Conservation (phyloP, 2,329 filamentous ascomycete genomes). For the Cytospora mali region DNA sequence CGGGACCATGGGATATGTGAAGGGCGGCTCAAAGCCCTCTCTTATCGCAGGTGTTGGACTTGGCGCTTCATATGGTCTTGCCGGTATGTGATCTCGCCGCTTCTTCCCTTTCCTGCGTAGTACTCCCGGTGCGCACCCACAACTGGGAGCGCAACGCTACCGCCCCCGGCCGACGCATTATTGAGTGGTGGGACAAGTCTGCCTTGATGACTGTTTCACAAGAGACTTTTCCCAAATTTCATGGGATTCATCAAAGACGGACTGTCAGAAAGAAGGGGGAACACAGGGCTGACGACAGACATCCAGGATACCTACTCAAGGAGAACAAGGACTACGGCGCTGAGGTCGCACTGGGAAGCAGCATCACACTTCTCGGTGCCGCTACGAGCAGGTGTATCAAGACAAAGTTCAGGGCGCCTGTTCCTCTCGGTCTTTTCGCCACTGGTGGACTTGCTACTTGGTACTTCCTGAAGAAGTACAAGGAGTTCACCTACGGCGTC, state of each 20-base stretch:
- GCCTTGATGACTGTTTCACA: not conserved
- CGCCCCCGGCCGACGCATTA: not conserved
- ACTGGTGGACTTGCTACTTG: constrained; percentile 42
- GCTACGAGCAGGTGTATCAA: constrained; percentile 44
- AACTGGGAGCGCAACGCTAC: not conserved
- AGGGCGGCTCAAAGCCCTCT: constrained; percentile 38
- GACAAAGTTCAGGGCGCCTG: constrained; percentile 41
- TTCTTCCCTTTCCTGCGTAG: too few species aligned
- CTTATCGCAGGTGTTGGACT: constrained; percentile 39
- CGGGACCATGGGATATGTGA: constrained; percentile 38
- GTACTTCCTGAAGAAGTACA: constrained; percentile 47
- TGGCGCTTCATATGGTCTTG: constrained; percentile 37
- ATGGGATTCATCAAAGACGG: not conserved
- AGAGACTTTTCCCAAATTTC: not conserved
- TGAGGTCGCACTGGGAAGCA: constrained; percentile 46
- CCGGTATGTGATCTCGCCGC: constrained; percentile 31
- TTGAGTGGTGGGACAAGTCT: not conserved
- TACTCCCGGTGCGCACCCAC: not conserved
- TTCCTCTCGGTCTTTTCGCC: constrained; percentile 40
- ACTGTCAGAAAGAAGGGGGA: not conserved
- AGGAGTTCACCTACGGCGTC: constrained; percentile 45
- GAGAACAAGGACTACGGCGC: constrained; percentile 47
- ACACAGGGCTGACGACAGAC: not conserved
- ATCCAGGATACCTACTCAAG: constrained; percentile 44
- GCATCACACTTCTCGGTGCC: constrained; percentile 41